Base-by-base conservation (phyloP, 2,329 filamentous ascomycete species). In the Neofusicoccum laricinum region DNA sequence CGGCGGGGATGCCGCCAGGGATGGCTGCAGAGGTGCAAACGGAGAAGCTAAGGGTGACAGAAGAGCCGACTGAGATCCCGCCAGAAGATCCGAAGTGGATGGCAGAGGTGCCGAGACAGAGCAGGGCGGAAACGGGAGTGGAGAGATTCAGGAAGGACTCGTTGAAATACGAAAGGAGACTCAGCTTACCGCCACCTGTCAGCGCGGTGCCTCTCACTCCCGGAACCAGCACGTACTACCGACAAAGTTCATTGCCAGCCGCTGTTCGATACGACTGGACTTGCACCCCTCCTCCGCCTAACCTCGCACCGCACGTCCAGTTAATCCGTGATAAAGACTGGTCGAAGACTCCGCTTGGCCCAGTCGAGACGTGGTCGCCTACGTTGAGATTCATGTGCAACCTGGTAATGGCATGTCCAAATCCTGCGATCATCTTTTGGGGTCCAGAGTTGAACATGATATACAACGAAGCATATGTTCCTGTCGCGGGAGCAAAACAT, bases 321-420 rank as follows among this genome's bases (percentile, higher is more conserved):
- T 90, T 92, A 69, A 88, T 88, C 25, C 85, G 89, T 41, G 86
- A 83, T 19, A 76, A 88, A 19, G 86, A 93, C 72, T 95, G 91
- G 91, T 83, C 84, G 1, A 79, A 83, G 0, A 94, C 91, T 1
- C 78, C 87, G 2, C 80, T 94, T 1, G 91, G 91, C 0, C 88
- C 90, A 0, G 90, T 94, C 45, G 85, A 88, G 65, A 74, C 81
- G 19, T 95, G 91, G 90, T 76, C 84, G 2, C 75, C 84, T 32
- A 89, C 92, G 68, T 76, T 94, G 61, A 85, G 91, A 59, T 85
- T 85, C 68, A 89, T 93, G 85, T 87, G 89, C 41, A 93, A 93
- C 72, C 78, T 93, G 62, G 85, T 93, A 67, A 91, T 94, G 88
- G 69, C 69, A 14, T 70, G 72, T 46, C 66, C 64, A 14, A 65